Conservation (phyloP, 192 early-diverging fungal genomes). For the Dissophora ornata region DNA sequence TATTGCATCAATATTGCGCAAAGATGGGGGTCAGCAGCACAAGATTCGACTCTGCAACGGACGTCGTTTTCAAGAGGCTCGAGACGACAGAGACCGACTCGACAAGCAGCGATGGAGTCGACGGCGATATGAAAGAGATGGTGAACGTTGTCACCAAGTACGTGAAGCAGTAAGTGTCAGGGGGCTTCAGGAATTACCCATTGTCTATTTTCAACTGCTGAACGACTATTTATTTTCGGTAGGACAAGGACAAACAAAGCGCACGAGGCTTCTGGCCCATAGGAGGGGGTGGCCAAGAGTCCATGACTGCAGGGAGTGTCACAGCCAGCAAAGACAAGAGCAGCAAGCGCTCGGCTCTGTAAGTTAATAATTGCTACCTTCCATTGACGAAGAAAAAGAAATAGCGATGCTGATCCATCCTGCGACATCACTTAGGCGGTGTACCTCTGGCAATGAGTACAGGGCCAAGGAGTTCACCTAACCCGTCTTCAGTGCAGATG, state of each 20-base stretch:
- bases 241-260: slow-evolving; percentile 1
- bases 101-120: not conserved
- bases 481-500: no score
- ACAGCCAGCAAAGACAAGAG: no score
- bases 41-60: not conserved
- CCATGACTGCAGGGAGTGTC: no score
- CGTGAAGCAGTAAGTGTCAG: not conserved
- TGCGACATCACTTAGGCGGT: no score
- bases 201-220: no score
- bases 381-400: no score
- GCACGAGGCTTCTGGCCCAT: no score
- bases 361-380: no score
- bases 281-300: no score
- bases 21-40: not conserved
- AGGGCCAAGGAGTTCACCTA: not conserved
- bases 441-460: slow-evolving; percentile 1
- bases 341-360: no score
- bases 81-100: not conserved
- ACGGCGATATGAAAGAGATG: not conserved
- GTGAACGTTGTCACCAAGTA: not conserved
- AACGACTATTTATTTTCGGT: not conserved
- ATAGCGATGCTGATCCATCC: no score
- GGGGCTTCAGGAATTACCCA: no score
- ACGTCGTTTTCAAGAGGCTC: not conserved
- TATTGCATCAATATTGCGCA: slow-evolving; percentile 1